phyloP scores from a whole-genome alignment of 495 filamentous ascomycete genomes.

The Penicillium turbatum region DNA sequence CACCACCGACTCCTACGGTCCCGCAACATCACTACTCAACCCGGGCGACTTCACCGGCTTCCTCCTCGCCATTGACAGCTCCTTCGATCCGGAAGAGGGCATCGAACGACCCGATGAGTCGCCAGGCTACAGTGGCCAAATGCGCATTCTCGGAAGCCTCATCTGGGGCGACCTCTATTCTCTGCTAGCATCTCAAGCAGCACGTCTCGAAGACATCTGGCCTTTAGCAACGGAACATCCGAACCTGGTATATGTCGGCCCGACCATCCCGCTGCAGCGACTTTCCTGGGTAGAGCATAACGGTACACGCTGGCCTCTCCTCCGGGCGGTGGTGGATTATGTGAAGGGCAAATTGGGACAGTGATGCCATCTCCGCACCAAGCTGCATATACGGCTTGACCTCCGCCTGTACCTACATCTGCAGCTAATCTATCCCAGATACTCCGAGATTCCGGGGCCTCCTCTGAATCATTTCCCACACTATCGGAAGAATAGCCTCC shows the following conservation, averaged over 20 bases:
- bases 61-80: slow-evolving; percentile 25
- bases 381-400: neutral
- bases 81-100: slow-evolving; percentile 14
- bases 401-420: neutral
- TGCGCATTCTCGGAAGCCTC: slow-evolving; percentile 31
- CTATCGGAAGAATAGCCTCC: neutral
- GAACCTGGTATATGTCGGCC: slow-evolving; percentile 31
- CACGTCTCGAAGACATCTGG: slow-evolving; percentile 25
- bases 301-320: slow-evolving; percentile 5
- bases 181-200: slow-evolving; percentile 9
- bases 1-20: slow-evolving; percentile 12
- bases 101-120: slow-evolving; percentile 16
- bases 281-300: slow-evolving; percentile 25
- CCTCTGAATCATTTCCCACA: too few species aligned
- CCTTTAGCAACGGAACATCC: slow-evolving; percentile 30
- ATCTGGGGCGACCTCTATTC: slow-evolving; percentile 35
- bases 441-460: too few species aligned
- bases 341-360: neutral
- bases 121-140: slow-evolving; percentile 24
- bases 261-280: slow-evolving; percentile 19
- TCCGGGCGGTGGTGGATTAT: slow-evolving; percentile 11
- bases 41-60: slow-evolving; percentile 22
- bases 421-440: neutral
- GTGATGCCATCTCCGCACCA: neutral
- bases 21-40: slow-evolving; percentile 7